Evolutionary conservation across 225 moss, liverwort and hornwort species (phyloP).

Genomic region (Neckera pumila): DNA sequence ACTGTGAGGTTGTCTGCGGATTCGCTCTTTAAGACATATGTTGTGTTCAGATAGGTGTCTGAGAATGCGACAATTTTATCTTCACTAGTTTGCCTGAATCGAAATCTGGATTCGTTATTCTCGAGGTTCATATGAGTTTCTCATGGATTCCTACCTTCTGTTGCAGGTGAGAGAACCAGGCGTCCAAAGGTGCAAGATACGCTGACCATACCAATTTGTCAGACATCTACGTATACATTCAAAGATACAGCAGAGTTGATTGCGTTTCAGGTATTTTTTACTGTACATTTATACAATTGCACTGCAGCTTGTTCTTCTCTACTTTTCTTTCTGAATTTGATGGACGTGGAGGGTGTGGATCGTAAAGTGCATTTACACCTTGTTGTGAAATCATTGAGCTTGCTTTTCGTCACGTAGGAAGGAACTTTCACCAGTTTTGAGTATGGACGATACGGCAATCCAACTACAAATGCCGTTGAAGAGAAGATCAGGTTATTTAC

Average conservation of each 20-base stretch:
- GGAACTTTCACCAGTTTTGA: constrained; percentile 85
- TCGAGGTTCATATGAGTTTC: not conserved
- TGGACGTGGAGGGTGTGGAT: not conserved
- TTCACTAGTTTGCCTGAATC: not conserved
- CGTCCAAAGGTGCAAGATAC: constrained; percentile 72
- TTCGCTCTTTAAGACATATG: not conserved
- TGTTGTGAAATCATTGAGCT: not conserved
- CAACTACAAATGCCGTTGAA: constrained; percentile 85
- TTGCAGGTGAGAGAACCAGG: constrained; percentile 75
- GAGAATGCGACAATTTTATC: not conserved
- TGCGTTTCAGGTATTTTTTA: constrained; percentile 68
- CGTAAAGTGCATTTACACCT: not conserved
- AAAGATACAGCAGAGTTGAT: constrained; percentile 96
- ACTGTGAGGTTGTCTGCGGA: not conserved
- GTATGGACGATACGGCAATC: constrained; percentile 97
- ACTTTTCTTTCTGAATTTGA: not conserved
- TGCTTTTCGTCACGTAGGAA: constrained; percentile 30
- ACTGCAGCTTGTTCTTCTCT: not conserved
- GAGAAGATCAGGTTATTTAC: constrained; percentile 80
- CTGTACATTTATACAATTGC: not conserved
- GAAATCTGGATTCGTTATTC: not conserved
- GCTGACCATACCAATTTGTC: constrained; percentile 90
- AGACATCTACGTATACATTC: constrained; percentile 93
- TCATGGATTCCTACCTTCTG: not conserved
- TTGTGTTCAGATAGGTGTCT: not conserved